Evolutionary conservation across 257 asterid genomes (phyloP).

Genomic region (Penstemon davidsonii): DNA sequence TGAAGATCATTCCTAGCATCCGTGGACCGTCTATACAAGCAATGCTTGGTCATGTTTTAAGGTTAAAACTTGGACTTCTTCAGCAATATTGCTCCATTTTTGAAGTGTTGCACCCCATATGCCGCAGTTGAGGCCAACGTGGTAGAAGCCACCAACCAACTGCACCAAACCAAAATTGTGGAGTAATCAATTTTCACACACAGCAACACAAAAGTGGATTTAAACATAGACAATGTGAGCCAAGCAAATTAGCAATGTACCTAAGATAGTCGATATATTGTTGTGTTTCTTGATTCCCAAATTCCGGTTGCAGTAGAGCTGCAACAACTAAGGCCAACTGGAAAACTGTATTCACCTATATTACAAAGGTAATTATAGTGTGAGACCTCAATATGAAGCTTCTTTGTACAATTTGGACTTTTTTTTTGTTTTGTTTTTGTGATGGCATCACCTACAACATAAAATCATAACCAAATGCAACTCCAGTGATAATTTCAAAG

Average conservation of each 20-base stretch:
- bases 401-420: background rate
- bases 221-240: background rate
- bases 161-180: constrained; percentile 42
- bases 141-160: constrained; percentile 86
- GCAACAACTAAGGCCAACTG: constrained; percentile 85
- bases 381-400: background rate
- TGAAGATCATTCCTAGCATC: background rate
- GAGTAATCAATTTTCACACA: constrained; percentile 12
- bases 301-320: constrained; percentile 92
- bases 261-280: constrained; percentile 61
- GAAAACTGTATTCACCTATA: constrained; percentile 84
- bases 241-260: constrained; percentile 32
- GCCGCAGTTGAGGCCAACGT: constrained; percentile 79
- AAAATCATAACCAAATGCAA: background rate
- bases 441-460: constrained; percentile 1
- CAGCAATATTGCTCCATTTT: constrained; percentile 36
- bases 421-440: background rate
- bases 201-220: background rate
- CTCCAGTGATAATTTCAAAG: background rate
- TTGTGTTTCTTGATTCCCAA: constrained; percentile 74
- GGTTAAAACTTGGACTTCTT: constrained; percentile 19
- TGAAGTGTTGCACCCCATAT: constrained; percentile 76
- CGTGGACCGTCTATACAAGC: background rate
- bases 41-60: constrained; percentile 6
- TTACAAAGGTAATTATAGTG: background rate